Evolutionary conservation across 1,284 basidiomycete species (phyloP), one percentile per base, ranked within the genome.

Genomic region (Irpex sp.): DNA sequence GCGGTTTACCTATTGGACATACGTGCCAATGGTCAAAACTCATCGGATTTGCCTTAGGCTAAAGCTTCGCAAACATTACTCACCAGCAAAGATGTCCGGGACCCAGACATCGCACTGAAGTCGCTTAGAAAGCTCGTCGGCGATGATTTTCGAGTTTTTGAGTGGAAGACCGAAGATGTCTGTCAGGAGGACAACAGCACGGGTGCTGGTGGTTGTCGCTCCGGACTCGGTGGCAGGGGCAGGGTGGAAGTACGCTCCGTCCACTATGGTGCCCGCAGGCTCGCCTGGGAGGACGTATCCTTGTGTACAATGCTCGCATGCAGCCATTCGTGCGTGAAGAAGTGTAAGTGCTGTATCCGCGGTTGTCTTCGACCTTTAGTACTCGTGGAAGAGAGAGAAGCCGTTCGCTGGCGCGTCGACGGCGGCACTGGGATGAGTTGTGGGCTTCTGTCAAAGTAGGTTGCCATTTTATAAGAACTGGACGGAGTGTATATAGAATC

Each of bases 31-130:
- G 49, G 26, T 26, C 4, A 26, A 4, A 48, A 48, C 13, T 26
- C 49, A 26, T 9, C n/a, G 4, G 19, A 52, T n/a, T 51, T 17
- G 7, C 5, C 15, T 52, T 52, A 11, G 9, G n/a, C 49, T 2
- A 19, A 52, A 3, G 4, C 21, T 52, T 9, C n/a, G 49, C 19
- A 6, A 7, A 52, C 49, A 48, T 48, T 52, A 67, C 74, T 44
- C 51, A 81, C 82, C 82, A 61, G 75, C 69, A 65, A 83, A 85
- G 40, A 80, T 64, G 70, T 86, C 82, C 4, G 85, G 85, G 17
- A 88, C 81, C 79, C 85, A 89, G 26, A 90, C 87, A 64, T 87
- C 83, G 61, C 87, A 81, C 3, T 77, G 77, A 34, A 88, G 73
- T 2, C 76, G 67, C 59, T 82, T 77, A 4, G 87, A 81, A 31